These are phyloP conservation scores for Sclerotinia spermophila DNA, from an alignment of 2,329 filamentous ascomycete genomes.

Conservation along the genomic window DNA sequence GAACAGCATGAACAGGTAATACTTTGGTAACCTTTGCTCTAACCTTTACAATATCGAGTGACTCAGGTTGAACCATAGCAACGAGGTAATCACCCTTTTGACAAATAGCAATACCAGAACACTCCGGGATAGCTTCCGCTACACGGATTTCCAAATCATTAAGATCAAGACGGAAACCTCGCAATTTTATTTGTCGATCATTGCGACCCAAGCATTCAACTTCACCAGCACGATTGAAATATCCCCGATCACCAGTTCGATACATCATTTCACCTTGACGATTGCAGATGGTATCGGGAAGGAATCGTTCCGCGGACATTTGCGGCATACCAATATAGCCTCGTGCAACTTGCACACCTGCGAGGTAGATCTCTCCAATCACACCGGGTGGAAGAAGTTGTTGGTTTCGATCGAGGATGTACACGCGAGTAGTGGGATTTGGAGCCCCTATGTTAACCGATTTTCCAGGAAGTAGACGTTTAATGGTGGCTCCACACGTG, in stretches of 20 bases:
- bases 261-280: conserved; percentile 38
- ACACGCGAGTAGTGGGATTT: conserved; percentile 39
- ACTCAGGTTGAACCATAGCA: conserved; percentile 32
- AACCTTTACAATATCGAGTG: conserved; percentile 2
- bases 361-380: conserved; percentile 43
- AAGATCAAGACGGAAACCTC: conserved; percentile 42
- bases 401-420: conserved; percentile 41
- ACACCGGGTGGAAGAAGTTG: conserved; percentile 37
- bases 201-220: conserved; percentile 41
- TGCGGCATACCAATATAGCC: conserved; percentile 42
- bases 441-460: conserved; percentile 41
- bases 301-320: conserved; percentile 36
- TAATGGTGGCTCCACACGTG: conserved; percentile 41
- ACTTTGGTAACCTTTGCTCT: conserved; percentile 20
- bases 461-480: conserved; percentile 28
- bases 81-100: conserved; percentile 32
- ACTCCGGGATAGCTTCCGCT: conserved; percentile 17
- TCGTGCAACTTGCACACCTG: conserved; percentile 43
- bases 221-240: conserved; percentile 39
- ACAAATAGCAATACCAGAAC: conserved; percentile 32
- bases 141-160: conserved; percentile 40
- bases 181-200: conserved; percentile 43
- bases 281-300: conserved; percentile 34
- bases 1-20: conserved; percentile 34
- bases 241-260: conserved; percentile 43